Percentiles rank a stretch among this genome's conserved stretches.
These are phyloP conservation scores for Penicillium soppii DNA, from an alignment of 495 filamentous ascomycete genomes.

Conservation along the genomic window DNA sequence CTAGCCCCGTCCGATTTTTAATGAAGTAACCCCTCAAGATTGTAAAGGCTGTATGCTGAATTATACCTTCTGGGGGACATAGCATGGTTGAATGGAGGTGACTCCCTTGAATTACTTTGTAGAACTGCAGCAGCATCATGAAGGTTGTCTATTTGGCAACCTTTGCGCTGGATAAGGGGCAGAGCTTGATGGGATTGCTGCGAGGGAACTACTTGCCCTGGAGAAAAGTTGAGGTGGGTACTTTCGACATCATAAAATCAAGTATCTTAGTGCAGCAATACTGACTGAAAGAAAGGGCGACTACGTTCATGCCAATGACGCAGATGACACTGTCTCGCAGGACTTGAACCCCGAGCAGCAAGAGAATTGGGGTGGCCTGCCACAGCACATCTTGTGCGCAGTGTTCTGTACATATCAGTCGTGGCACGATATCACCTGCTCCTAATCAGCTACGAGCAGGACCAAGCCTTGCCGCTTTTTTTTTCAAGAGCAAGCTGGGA, in stretches of 20 bases:
- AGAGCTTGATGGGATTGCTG: constrained; percentile 24
- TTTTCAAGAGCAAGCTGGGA: constrained; percentile 29
- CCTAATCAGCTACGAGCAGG: constrained; percentile 36
- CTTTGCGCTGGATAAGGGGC: constrained; percentile 31
- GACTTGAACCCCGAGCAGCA: constrained; percentile 23
- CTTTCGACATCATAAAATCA: background rate
- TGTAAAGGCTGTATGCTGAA: too few species aligned
- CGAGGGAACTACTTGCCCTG: constrained; percentile 27
- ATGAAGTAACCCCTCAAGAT: too few species aligned
- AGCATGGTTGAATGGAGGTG: too few species aligned
- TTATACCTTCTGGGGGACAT: too few species aligned
- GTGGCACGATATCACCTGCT: constrained; percentile 23
- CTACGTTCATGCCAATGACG: constrained; percentile 19
- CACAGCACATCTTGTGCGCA: constrained; percentile 19
- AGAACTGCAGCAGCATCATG: too few species aligned
- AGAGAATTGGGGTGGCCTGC: constrained; percentile 10
- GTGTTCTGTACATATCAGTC: constrained; percentile 27
- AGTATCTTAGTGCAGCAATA: background rate
- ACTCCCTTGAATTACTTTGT: too few species aligned
- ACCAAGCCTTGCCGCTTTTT: constrained; percentile 25
- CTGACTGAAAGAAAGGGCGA: constrained; percentile 17
- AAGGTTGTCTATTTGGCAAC: constrained; percentile 41
- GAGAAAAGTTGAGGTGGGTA: constrained; percentile 29
- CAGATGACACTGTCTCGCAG: constrained; percentile 15
- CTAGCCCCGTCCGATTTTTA: too few species aligned